Percentiles rank a stretch among this genome's conserved stretches.
Conservation (phyloP, 139 green algal genomes). For the Volvox africanus region DNA sequence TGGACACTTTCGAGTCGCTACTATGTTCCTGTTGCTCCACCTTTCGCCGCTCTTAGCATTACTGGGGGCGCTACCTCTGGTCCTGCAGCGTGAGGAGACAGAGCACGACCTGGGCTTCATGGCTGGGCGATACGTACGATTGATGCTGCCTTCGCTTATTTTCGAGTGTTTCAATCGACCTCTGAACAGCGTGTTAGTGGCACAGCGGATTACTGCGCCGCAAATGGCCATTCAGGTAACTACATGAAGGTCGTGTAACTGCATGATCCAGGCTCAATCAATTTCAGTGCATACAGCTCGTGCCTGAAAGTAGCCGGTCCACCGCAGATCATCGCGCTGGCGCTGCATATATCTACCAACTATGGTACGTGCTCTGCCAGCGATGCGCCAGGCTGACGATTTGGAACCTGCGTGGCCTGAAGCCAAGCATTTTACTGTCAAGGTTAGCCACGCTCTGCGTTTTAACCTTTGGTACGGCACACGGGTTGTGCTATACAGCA, state of each 20-base stretch:
- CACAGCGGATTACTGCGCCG: slow-evolving; percentile 63
- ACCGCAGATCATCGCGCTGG: slow-evolving; percentile 44
- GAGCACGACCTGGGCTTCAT: slow-evolving; percentile 33
- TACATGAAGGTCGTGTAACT: too few relatives aligned
- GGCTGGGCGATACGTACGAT: slow-evolving; percentile 56
- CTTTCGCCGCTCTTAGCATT: slow-evolving; percentile 4
- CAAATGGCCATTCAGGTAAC: slow-evolving; percentile 55
- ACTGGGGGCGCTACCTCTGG: slow-evolving; percentile 1
- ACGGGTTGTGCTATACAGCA: too few relatives aligned
- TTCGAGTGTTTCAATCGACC: slow-evolving; percentile 65
- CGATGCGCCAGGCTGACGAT: too few relatives aligned
- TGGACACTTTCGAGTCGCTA: slow-evolving; percentile 23
- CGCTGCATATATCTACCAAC: slow-evolving; percentile 59
- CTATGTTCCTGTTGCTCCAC: slow-evolving; percentile 47
- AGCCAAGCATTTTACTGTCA: too few relatives aligned
- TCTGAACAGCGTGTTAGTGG: slow-evolving; percentile 62
- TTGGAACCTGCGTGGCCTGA: too few relatives aligned
- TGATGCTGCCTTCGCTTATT: slow-evolving; percentile 60
- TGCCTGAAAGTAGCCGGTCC: background rate
- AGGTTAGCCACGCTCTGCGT: too few relatives aligned
- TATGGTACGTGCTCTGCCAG: slow-evolving; percentile 12
- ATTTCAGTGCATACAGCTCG: too few relatives aligned
- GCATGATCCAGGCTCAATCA: too few relatives aligned
- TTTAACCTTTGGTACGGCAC: too few relatives aligned
- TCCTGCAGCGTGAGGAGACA: slow-evolving; percentile 16